Evolutionary conservation across 257 asterid genomes (phyloP).

Genomic region (Thymus mandschuricus): DNA sequence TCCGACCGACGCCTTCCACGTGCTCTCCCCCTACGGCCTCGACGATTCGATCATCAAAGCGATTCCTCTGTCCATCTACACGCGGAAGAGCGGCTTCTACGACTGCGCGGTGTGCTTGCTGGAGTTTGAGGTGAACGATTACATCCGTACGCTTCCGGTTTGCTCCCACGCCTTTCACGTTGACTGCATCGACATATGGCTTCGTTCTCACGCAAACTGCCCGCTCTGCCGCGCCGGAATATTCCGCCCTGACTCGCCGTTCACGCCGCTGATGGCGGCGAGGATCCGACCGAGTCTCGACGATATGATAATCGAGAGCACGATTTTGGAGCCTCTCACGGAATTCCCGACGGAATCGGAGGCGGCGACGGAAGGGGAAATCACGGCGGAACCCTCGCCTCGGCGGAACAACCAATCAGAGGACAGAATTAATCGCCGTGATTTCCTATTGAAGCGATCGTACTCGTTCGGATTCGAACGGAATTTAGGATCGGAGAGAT

Average conservation of each 20-base stretch:
- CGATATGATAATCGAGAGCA: constrained; percentile 62
- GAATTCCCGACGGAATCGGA: constrained; percentile 61
- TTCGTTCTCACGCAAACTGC: constrained; percentile 93
- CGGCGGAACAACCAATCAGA: constrained; percentile 61
- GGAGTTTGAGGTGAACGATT: constrained; percentile 81
- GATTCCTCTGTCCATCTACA: constrained; percentile 79
- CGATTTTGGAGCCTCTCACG: constrained; percentile 57
- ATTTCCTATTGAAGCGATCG: constrained; percentile 81
- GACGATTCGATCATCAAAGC: constrained; percentile 83
- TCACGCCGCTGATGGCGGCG: constrained; percentile 87
- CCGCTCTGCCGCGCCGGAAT: constrained; percentile 92
- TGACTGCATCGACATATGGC: constrained; percentile 95
- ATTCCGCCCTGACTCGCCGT: constrained; percentile 77
- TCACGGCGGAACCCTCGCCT: constrained; percentile 63
- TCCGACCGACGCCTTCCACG: constrained; percentile 62
- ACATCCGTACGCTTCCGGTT: constrained; percentile 85
- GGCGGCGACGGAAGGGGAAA: constrained; percentile 42
- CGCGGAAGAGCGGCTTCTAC: constrained; percentile 54
- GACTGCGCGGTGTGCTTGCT: constrained; percentile 92
- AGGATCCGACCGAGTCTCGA: constrained; percentile 89
- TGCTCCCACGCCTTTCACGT: constrained; percentile 91
- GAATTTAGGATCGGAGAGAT: constrained; percentile 78
- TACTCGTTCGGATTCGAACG: constrained; percentile 93
- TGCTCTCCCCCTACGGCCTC: constrained; percentile 86
- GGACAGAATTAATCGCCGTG: constrained; percentile 67